Base-by-base conservation (phyloP, 2,329 filamentous ascomycete genomes). In the Penicillium sp. region DNA sequence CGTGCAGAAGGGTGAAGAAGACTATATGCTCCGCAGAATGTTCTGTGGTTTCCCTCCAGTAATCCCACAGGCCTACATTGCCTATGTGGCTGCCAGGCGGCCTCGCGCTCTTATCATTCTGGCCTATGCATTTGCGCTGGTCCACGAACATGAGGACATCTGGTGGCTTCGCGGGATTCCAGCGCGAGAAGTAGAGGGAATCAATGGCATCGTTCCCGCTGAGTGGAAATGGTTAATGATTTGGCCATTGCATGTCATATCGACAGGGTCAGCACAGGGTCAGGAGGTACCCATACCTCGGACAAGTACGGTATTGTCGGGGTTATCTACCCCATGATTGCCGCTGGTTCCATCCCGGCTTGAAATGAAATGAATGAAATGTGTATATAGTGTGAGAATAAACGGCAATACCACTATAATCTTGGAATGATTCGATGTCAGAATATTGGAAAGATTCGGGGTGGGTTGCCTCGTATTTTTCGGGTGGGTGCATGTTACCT, bases 41-140 rank as follows among this genome's bases (percentile, higher is more conserved):
- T 63, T 72, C n/a, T 61, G 58, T 16, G 66, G 64, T 21, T 74
- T 72, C 44, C 60, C 68, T 3, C 63, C 71, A 11, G 63, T 70
- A 40, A 58, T 71, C 11, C 66, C 67, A 9, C 47, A 60, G n/a
- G 49, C 59, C 32, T 72, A 71, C 18, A 60, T 67, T 18, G 62
- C 67, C n/a, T 61, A 71, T 22, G 56, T 72, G 29, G 52, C 58
- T n/a, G 66, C 72, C 43, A 56, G 58, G 21, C 56, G 65, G 29
- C 71, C 69, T 13, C 65, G 70, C 16, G 70, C 71, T 9, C 54
- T 73, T n/a, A 65, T 71, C 2, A 68, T 68, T 1, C 49, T 74
- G 40, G 70, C 68, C 5, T 67, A 71, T 52, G 67, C 68, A 54
- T 74, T 73, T 48, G 67, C 67, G 4, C 36, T 65, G 31, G 48